phyloP scores from a whole-genome alignment of 1,284 basidiomycete genomes.

The Ustilago crameri region DNA sequence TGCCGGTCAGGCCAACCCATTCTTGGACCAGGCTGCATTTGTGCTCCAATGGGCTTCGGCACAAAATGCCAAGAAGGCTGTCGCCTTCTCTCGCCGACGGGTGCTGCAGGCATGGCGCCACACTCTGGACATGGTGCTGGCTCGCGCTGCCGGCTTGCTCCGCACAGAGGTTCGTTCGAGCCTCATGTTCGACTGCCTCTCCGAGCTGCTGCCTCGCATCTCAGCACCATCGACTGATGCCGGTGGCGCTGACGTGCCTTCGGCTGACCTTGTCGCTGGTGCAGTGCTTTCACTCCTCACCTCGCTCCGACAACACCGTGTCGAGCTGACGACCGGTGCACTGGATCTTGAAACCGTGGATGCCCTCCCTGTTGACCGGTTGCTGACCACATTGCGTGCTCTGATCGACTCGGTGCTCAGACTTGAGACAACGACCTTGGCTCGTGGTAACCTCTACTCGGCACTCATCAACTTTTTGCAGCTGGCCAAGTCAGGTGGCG shows the following conservation, averaged over 20 bases:
- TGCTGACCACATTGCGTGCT: slow-evolving; percentile 80
- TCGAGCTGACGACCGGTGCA: slow-evolving; percentile 39
- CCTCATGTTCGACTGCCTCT: slow-evolving; percentile 61
- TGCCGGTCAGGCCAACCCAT: slow-evolving; percentile 45
- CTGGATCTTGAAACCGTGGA: slow-evolving; percentile 59
- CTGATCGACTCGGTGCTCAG: slow-evolving; percentile 82
- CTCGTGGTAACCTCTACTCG: slow-evolving; percentile 97
- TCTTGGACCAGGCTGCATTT: slow-evolving; percentile 56
- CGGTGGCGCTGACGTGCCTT: slow-evolving; percentile 73
- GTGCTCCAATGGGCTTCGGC: slow-evolving; percentile 60
- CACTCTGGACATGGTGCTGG: slow-evolving; percentile 61
- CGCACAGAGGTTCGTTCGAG: slow-evolving; percentile 53
- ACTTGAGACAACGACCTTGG: slow-evolving; percentile 82
- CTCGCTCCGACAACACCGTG: slow-evolving; percentile 72
- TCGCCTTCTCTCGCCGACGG: slow-evolving; percentile 50
- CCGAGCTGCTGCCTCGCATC: slow-evolving; percentile 61
- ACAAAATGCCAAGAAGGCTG: slow-evolving; percentile 61
- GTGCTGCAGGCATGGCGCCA: slow-evolving; percentile 63
- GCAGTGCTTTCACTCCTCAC: slow-evolving; percentile 83
- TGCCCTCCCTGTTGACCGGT: slow-evolving; percentile 73
- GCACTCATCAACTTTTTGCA: slow-evolving; percentile 88
- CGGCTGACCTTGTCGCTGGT: slow-evolving; percentile 83
- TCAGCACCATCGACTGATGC: slow-evolving; percentile 45
- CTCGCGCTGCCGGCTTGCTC: slow-evolving; percentile 53
- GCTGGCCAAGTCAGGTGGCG: slow-evolving; percentile 69